Conservation (phyloP, 1,139 yeast species). For the Sugiyamaella novakii region DNA sequence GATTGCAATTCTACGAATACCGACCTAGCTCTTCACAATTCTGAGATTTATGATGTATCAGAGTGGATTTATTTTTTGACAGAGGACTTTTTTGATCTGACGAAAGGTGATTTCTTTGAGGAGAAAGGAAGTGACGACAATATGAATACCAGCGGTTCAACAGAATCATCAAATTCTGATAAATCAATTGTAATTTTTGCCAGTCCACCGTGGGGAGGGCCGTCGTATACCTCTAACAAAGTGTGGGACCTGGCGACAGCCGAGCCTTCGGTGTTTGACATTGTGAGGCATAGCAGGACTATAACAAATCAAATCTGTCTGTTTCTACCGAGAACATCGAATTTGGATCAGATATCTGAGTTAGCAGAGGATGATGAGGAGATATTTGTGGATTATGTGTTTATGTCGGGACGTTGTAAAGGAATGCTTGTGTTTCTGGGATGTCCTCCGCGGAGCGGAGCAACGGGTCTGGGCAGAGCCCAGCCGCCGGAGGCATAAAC, state of each 20-base stretch:
- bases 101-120: background rate
- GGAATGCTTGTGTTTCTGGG: slow-evolving; percentile 32
- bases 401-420: slow-evolving; percentile 26
- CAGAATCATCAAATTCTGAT: background rate
- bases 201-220: slow-evolving; percentile 99
- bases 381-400: slow-evolving; percentile 29
- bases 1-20: slow-evolving; percentile 66
- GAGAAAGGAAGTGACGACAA: background rate
- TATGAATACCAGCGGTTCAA: background rate
- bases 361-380: slow-evolving; percentile 22
- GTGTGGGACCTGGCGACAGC: slow-evolving; percentile 50
- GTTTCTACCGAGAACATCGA: slow-evolving; percentile 75
- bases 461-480: background rate
- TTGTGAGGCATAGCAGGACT: slow-evolving; percentile 47
- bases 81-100: slow-evolving; percentile 31
- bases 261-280: slow-evolving; percentile 35
- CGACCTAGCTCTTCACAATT: slow-evolving; percentile 69
- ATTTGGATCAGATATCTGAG: slow-evolving; percentile 51
- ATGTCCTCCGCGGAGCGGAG: background rate
- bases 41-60: slow-evolving; percentile 67
- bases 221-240: slow-evolving; percentile 53
- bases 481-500: background rate
- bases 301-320: slow-evolving; percentile 60
- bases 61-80: slow-evolving; percentile 33
- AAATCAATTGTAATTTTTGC: slow-evolving; percentile 57